These are phyloP conservation scores for Cryptococcus neoformans DNA, from an alignment of 1,284 basidiomycete genomes.

Conservation along the genomic window DNA sequence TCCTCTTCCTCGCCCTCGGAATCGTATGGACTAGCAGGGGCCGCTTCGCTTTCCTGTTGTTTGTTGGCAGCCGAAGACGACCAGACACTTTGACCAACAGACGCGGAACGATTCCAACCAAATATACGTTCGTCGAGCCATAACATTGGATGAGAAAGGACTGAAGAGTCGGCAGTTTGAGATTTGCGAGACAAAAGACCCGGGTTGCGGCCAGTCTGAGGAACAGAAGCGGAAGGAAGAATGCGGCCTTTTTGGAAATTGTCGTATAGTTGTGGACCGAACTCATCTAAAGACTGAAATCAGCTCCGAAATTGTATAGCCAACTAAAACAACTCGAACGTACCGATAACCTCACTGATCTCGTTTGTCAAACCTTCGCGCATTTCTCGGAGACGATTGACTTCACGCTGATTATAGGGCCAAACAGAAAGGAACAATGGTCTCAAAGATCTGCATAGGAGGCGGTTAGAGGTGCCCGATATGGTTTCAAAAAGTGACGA, in stretches of 20 bases:
- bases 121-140: slow-evolving; percentile 52
- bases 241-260: slow-evolving; percentile 87
- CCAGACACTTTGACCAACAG: slow-evolving; percentile 41
- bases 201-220: slow-evolving; percentile 57
- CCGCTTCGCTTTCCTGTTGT: slow-evolving; percentile 34
- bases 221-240: slow-evolving; percentile 74
- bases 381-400: slow-evolving; percentile 76
- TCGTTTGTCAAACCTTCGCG: slow-evolving; percentile 79
- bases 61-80: slow-evolving; percentile 29
- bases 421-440: slow-evolving; percentile 87
- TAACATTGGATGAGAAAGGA: slow-evolving; percentile 48
- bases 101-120: slow-evolving; percentile 45
- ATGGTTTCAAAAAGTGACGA: neutral
- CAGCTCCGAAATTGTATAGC: neutral
- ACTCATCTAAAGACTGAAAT: slow-evolving; percentile 41
- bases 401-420: slow-evolving; percentile 84
- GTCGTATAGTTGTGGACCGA: slow-evolving; percentile 81
- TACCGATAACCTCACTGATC: slow-evolving; percentile 82
- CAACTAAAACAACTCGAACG: slow-evolving; percentile 35
- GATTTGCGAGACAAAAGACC: slow-evolving; percentile 34
- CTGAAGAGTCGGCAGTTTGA: slow-evolving; percentile 35
- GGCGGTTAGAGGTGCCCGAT: neutral
- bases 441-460: slow-evolving; percentile 68
- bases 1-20: slow-evolving; percentile 49
- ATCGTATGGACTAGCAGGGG: slow-evolving; percentile 43